phyloP scores from a whole-genome alignment of 2,329 filamentous ascomycete species.

The Xylaria polymorpha region DNA sequence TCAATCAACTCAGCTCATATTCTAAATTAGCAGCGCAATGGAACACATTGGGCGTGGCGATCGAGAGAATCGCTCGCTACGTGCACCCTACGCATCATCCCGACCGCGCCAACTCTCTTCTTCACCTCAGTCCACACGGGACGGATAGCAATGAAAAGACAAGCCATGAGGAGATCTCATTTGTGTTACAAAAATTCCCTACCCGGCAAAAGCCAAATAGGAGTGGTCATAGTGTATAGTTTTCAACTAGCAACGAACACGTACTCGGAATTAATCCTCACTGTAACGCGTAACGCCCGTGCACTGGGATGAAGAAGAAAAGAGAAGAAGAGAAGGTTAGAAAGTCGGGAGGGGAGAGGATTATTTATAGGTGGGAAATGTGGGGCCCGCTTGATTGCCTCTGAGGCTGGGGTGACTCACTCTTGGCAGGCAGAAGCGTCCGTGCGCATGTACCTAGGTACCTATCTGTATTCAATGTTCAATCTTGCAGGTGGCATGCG shows the following conservation, averaged over 20 bases:
- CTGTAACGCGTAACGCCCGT: conserved; percentile 84
- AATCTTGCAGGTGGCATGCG: neutral
- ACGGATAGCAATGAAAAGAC: conserved; percentile 64
- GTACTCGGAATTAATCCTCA: conserved; percentile 88
- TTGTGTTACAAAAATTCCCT: conserved; percentile 80
- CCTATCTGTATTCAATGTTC: neutral
- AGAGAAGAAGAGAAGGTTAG: conserved; percentile 36
- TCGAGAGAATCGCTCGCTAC: neutral
- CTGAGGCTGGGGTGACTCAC: conserved; percentile 10
- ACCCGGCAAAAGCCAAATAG: conserved; percentile 73
- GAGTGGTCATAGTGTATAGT: conserved; percentile 82
- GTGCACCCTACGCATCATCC: no score
- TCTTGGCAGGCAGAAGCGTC: neutral
- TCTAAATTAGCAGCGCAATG: neutral
- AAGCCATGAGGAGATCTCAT: conserved; percentile 42
- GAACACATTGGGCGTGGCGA: neutral
- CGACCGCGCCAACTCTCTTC: conserved; percentile 56
- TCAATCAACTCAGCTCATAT: neutral
- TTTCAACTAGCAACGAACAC: conserved; percentile 91
- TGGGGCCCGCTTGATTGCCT: neutral
- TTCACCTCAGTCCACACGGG: conserved; percentile 59
- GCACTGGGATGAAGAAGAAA: conserved; percentile 68
- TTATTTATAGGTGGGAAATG: conserved; percentile 35
- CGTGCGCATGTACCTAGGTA: no score
- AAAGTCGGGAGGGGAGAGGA: conserved; percentile 6